Evolutionary conservation across 352 stramenopile species (phyloP), one percentile per base, ranked within the genome.

Genomic region (Thalassiosira gravida): DNA sequence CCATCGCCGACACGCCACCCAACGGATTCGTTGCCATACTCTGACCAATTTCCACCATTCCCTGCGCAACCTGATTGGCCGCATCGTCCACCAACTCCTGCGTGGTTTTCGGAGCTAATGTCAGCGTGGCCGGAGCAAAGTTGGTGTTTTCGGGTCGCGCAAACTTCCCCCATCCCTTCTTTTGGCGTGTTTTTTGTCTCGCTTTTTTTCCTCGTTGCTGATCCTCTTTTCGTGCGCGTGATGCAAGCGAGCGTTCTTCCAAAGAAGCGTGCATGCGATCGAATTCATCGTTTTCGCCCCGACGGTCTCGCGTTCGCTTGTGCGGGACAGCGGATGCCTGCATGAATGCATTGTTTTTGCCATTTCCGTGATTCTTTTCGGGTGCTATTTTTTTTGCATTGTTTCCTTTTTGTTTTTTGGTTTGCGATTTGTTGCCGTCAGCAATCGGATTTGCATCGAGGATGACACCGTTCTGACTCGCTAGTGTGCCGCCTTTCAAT

Each of bases 71-170:
- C 42, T 68, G 63, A 69, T 77, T 67, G 3, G 65, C 61, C 14
- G 76, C 69, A 74, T 85, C 69, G 52, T 85, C 70, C 25, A 85
- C 61, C 37, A 80, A 64, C 53, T 85, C 59, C 57, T 80, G 37
- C 63, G 64, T 85, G 27, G 63, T 65, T 74, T 85, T 85, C 3
- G 74, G 67, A 18, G 47, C 61, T 13, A 85, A 63, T 63, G 56
- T 76, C 3, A 84, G 64, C 14, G 68, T 84, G 42, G 76, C 55
- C 29, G 56, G 57, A 59, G 76, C 57, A 39, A 79, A 76, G 22
- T 55, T 62, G n/a, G 46, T 57, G 37, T 18, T n/a, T n/a, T n/a
- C n/a, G 18, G 50, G 64, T 39, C 52, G 55, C 24, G 58, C 65
- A 42, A 76, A 77, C n/a, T 67, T 61, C 0, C 65, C 69, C 56